phyloP scores from a whole-genome alignment of 805 yeast species.

The Saccharomyces jurei region DNA sequence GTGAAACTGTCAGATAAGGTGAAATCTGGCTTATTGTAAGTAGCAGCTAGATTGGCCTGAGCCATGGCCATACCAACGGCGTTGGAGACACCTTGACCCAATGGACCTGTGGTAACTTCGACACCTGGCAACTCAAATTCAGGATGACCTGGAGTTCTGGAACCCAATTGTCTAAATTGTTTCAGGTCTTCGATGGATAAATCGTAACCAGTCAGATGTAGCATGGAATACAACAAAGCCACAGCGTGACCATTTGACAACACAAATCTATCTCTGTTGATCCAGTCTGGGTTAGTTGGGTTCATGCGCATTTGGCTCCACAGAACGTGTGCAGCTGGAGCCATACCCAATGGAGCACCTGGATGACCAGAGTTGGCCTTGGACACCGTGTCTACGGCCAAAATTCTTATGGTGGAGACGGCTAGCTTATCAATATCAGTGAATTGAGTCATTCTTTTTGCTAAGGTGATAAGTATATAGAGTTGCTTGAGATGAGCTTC shows the following conservation, averaged over 20 bases:
- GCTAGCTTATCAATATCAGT: constrained; percentile 65
- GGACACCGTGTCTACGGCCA: constrained; percentile 80
- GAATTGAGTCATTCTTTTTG: constrained; percentile 28
- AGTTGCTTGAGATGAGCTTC: neutral
- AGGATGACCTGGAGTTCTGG: constrained; percentile 97
- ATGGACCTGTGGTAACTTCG: constrained; percentile 97
- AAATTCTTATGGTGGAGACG: constrained; percentile 78
- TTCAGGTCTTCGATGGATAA: constrained; percentile 73
- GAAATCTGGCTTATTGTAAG: constrained; percentile 75
- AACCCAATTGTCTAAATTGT: constrained; percentile 80
- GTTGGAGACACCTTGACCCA: constrained; percentile 95
- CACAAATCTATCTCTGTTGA: constrained; percentile 91
- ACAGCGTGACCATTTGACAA: constrained; percentile 96
- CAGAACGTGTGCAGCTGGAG: constrained; percentile 87
- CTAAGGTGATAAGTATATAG: neutral
- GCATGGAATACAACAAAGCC: constrained; percentile 76
- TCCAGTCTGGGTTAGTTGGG: constrained; percentile 88
- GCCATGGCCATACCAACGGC: constrained; percentile 97
- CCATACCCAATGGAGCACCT: constrained; percentile 98
- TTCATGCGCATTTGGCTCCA: constrained; percentile 77
- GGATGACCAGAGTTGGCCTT: constrained; percentile 97
- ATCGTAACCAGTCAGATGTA: constrained; percentile 81
- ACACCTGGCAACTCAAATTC: constrained; percentile 87
- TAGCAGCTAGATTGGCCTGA: constrained; percentile 83
- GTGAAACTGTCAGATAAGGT: constrained; percentile 66